These are phyloP conservation scores for Nicotiana knightiana DNA, from an alignment of 257 asterid species.

Conservation along the genomic window DNA sequence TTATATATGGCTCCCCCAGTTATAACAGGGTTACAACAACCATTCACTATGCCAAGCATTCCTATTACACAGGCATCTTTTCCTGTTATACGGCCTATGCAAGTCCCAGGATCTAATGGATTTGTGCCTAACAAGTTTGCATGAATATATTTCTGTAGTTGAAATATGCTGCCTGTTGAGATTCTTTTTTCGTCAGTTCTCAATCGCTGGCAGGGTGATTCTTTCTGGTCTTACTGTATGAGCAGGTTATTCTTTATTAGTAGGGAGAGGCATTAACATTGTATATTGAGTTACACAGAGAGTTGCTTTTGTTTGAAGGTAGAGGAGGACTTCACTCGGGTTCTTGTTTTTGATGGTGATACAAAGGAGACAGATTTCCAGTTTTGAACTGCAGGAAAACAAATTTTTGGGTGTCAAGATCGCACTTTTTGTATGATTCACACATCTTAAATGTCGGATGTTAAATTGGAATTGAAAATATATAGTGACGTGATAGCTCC, in stretches of 20 bases:
- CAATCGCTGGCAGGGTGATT: conserved; percentile 12
- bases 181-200: conserved; percentile 1
- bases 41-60: conserved; percentile 42
- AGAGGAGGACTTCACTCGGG: background rate
- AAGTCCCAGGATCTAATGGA: conserved; percentile 46
- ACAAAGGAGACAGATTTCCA: conserved; percentile 1
- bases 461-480: background rate
- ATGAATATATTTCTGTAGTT: conserved; percentile 16
- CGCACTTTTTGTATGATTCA: background rate
- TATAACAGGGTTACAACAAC: conserved; percentile 40
- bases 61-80: conserved; percentile 47
- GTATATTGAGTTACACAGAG: conserved; percentile 13
- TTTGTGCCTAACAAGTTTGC: conserved; percentile 43
- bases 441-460: background rate
- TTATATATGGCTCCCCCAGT: conserved; percentile 47
- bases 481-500: background rate
- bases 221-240: background rate
- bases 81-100: conserved; percentile 42
- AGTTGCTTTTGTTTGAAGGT: background rate
- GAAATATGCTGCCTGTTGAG: conserved; percentile 13
- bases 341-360: background rate
- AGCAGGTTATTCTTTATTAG: conserved; percentile 5
- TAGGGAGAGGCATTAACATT: conserved; percentile 18
- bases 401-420: background rate
- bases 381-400: conserved; percentile 6